Evolutionary conservation across 768 basidiomycete species (phyloP).

Genomic region (Dentipellis fragilis): DNA sequence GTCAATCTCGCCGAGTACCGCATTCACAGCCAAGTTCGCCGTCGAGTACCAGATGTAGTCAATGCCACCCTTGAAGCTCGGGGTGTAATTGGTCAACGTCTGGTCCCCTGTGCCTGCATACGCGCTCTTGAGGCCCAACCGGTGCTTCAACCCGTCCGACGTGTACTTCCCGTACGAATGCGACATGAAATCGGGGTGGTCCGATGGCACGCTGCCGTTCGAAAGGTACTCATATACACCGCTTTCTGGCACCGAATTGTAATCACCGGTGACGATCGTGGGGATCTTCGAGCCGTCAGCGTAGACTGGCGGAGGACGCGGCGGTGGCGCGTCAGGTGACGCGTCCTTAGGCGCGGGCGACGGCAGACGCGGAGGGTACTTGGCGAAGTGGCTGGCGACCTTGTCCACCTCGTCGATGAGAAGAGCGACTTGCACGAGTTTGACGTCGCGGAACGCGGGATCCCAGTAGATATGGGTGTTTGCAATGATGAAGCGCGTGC

Average conservation of each 20-base stretch:
- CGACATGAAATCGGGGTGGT: conserved; percentile 87
- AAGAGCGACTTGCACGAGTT: conserved; percentile 91
- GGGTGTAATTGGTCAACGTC: conserved; percentile 82
- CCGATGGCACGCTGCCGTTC: conserved; percentile 52
- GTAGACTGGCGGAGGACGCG: conserved; percentile 58
- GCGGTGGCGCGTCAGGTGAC: conserved; percentile 24
- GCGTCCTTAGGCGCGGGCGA: conserved; percentile 20
- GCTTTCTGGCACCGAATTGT: conserved; percentile 80
- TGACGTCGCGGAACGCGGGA: conserved; percentile 87
- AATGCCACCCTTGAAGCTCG: conserved; percentile 76
- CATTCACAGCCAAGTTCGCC: conserved; percentile 62
- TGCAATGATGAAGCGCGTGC: conserved; percentile 79
- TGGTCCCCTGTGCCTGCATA: conserved; percentile 57
- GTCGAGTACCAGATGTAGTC: conserved; percentile 94
- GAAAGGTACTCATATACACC: conserved; percentile 90
- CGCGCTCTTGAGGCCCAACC: conserved; percentile 74
- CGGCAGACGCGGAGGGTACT: conserved; percentile 60
- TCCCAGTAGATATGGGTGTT: conserved; percentile 95
- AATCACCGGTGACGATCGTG: conserved; percentile 87
- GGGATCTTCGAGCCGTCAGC: conserved; percentile 85
- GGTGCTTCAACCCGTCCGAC: conserved; percentile 76
- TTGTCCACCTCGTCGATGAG: conserved; percentile 90
- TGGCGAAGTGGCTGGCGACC: conserved; percentile 75
- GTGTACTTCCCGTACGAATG: conserved; percentile 91
- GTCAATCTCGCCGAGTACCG: conserved; percentile 86